Base-by-base conservation (phyloP, 2,329 filamentous ascomycete species). In the Fusarium nelsonii region DNA sequence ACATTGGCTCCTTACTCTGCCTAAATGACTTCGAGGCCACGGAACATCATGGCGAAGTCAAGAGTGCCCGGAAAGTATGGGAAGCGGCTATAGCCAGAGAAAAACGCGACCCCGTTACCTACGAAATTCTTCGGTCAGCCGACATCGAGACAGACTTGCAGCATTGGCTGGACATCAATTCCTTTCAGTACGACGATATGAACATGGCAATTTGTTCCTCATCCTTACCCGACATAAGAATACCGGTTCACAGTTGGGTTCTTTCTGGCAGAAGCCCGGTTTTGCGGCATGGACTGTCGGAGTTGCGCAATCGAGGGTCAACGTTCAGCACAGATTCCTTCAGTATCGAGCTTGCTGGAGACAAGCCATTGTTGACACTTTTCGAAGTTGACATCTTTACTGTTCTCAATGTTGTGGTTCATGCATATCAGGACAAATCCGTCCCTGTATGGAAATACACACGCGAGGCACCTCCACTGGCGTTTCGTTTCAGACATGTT, bases 401-500 rank as follows among this genome's bases (percentile, higher is more conserved):
- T 1, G 76, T 97, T 8, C 81, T 97, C 58, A 95, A 97, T 71
- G 72, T 98, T 11, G 87, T 91, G 2, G 82, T 95, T 11, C 97
- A 93, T 73, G 76, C 91, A 9, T 98, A 98, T 77, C 90, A 90
- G 8, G 96, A 98, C 75, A 84, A 83, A 6, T 81, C 94, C 16
- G 84, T 97, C 33, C 93, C 96, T 62, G 91, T 94, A 18, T 98
- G 96, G 96, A 92, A 94, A 69, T 90, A 91, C 66, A 90, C 90
- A 6, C 88, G 86, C 8, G 87, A 90, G 65, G 86, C 88, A 20
- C 87, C 90, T 4, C 81, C 87, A 12, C 82, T 91, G 76, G 90
- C 92, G 1, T 86, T 87, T 71, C 86, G 92, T 40, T 97, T 93
- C 77, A 91, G 94, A 26, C 90, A 94, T 73, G 85, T 97, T 18